Evolutionary conservation across 75 land plant species (phyloP), one percentile per base, ranked within the genome.

Genomic region (Selaginella tamariscina): DNA sequence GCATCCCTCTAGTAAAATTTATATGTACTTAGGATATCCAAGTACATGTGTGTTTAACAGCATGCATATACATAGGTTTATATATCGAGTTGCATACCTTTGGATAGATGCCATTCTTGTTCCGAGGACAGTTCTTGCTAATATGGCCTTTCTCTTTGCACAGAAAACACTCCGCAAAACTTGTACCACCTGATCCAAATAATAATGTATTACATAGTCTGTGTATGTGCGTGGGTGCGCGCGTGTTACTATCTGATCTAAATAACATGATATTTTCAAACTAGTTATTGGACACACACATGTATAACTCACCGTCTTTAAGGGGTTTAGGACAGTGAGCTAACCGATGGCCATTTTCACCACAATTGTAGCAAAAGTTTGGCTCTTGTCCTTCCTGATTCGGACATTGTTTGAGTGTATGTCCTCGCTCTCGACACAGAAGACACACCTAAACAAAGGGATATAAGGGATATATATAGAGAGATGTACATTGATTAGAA

Each of bases 161-260:
- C 55, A 94, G 82, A 66, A 94, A 94, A 70, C 98, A 94, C 28
- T 65, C 81, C 22, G 98, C 98, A 78, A 84, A 94, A 59, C 83
- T 74, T 11, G 98, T 85, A 56, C 98, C 98, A 22, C 98, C 98
- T 93, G 80, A 64, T 78, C 22, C 54, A 72, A 57, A 63, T 30
- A 30, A 32, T 13, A 28, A 24, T 55, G 49, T 55, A 29, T 21
- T 15, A 18, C 27, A 39, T 15, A n/a, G n/a, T n/a, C n/a, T 49
- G 54, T 49, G 54, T 49, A 11, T 49, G 54, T n/a, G n/a, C n/a
- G n/a, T n/a, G n/a, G n/a, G n/a, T n/a, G n/a, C n/a, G n/a, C n/a
- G n/a, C n/a, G n/a, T n/a, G n/a, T n/a, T n/a, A n/a, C n/a, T n/a
- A 49, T 11, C 54, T 11, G 11, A 11, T 20, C 54, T 20, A 49